These are phyloP conservation scores for Pugionium dolabratum DNA, from an alignment of 345 rosid genomes.

Conservation along the genomic window DNA sequence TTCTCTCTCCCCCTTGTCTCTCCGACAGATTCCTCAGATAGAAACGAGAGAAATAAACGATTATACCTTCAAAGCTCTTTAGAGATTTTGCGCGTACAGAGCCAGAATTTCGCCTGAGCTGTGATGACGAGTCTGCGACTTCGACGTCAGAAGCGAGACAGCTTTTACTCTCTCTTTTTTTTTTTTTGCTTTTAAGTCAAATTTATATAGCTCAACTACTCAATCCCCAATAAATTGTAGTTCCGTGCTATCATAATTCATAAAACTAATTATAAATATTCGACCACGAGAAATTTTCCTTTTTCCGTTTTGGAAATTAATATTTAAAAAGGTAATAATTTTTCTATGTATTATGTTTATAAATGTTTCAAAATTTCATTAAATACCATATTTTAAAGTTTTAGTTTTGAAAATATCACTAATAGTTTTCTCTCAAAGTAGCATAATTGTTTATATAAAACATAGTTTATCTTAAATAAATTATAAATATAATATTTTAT, in stretches of 20 bases:
- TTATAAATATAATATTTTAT: too few species aligned
- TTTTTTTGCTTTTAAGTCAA: constrained; percentile 20
- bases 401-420: too few species aligned
- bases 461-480: too few species aligned
- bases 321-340: neutral
- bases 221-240: neutral
- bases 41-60: constrained; percentile 21
- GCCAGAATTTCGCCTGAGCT: constrained; percentile 33
- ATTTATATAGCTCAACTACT: constrained; percentile 32
- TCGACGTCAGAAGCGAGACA: constrained; percentile 42
- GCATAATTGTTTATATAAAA: too few species aligned
- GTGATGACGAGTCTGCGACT: constrained; percentile 46
- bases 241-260: too few species aligned
- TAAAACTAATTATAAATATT: neutral
- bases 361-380: too few species aligned
- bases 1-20: constrained; percentile 21
- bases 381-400: too few species aligned
- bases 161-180: neutral
- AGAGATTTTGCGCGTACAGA: constrained; percentile 20
- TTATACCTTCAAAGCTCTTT: constrained; percentile 10
- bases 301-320: neutral
- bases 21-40: constrained; percentile 19
- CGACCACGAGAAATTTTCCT: too few species aligned
- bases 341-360: neutral
- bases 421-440: too few species aligned